Conservation (phyloP, 257 asterid genomes). For the Solanum appendiculatum region DNA sequence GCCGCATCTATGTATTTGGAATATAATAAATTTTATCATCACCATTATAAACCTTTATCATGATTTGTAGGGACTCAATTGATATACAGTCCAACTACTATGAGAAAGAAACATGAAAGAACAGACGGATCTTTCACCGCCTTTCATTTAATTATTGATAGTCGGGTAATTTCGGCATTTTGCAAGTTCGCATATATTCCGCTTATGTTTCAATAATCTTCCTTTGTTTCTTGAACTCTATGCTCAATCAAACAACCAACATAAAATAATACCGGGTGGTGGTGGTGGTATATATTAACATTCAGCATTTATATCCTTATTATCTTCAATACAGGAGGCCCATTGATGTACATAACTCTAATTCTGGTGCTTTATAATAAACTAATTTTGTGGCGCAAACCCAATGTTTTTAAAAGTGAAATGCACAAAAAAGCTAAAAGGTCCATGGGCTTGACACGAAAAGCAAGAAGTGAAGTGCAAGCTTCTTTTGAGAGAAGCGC, state of each 20-base stretch:
- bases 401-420: neutral
- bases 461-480: neutral
- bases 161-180: neutral
- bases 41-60: neutral
- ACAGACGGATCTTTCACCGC: neutral
- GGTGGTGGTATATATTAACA: neutral
- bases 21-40: neutral
- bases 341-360: neutral
- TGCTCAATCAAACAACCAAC: neutral
- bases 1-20: neutral
- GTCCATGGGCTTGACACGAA: neutral
- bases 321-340: neutral
- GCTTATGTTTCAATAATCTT: neutral
- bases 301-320: neutral
- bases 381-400: neutral
- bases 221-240: neutral
- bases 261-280: neutral
- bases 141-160: neutral
- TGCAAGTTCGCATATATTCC: neutral
- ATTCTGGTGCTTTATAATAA: neutral
- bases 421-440: neutral
- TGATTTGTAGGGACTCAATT: neutral
- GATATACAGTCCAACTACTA: neutral
- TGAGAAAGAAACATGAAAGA: neutral
- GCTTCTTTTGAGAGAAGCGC: no score